Percentiles rank a stretch among this genome's conserved stretches.
These are phyloP conservation scores for Ustilago bromivora DNA, from an alignment of 1,284 basidiomycete genomes.

Conservation along the genomic window DNA sequence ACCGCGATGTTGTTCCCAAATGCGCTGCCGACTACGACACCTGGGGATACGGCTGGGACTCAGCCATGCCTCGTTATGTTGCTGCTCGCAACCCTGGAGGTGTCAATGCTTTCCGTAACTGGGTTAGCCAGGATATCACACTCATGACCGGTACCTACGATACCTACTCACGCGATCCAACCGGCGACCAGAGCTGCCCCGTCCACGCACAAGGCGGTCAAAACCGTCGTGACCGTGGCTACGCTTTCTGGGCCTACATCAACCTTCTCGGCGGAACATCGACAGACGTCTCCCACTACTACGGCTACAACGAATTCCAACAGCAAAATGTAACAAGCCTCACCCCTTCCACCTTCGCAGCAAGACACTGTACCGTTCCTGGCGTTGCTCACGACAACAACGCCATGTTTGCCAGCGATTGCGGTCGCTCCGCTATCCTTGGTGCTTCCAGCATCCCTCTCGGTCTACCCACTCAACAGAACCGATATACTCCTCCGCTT, in stretches of 20 bases:
- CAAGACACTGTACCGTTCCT: conserved; percentile 25
- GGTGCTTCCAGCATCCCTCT: conserved; percentile 16
- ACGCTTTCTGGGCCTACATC: conserved; percentile 57
- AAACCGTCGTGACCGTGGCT: conserved; percentile 57
- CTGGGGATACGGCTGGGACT: conserved; percentile 45
- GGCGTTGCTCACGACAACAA: conserved; percentile 32
- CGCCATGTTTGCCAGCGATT: conserved; percentile 43
- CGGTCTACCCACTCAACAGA: conserved; percentile 16
- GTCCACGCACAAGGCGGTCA: conserved; percentile 51
- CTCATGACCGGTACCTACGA: conserved; percentile 43
- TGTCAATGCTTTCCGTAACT: conserved; percentile 14
- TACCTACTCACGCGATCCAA: conserved; percentile 33
- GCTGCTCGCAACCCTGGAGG: conserved; percentile 15
- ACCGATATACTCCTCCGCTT: background rate
- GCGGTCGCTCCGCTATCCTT: conserved; percentile 37
- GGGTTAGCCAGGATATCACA: conserved; percentile 36
- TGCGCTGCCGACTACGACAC: conserved; percentile 24
- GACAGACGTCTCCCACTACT: conserved; percentile 45
- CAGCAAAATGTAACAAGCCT: conserved; percentile 10
- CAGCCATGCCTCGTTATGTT: conserved; percentile 32
- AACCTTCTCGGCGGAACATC: conserved; percentile 54
- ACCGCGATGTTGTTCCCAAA: background rate
- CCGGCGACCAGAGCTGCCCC: conserved; percentile 42
- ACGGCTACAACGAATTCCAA: conserved; percentile 27
- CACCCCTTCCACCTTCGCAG: conserved; percentile 16